Evolutionary conservation across 768 basidiomycete genomes (phyloP), one percentile per base, ranked within the genome.

Genomic region (Boletus rufocinnamomeus): DNA sequence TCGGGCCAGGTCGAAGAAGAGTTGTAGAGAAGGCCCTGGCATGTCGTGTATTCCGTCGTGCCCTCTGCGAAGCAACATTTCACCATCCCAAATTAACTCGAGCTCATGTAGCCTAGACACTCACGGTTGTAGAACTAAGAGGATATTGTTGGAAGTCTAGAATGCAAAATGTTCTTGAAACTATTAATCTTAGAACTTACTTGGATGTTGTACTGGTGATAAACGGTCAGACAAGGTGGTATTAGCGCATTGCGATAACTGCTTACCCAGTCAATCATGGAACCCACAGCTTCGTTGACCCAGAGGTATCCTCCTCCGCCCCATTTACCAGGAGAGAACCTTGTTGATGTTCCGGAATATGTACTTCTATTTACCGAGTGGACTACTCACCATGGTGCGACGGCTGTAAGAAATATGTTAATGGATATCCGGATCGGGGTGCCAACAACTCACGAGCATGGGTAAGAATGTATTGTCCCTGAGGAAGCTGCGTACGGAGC

Each of bases 1-100:
- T 71, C 57, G 2, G 80, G 80, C 70, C 70, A 82, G 6, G 63
- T 57, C 25, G 71, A 69, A 11, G 77, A 77, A 1, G 78, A 80
- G 6, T 62, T 52, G 47, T 60, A 70, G 19, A 82, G 66, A n/a
- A 82, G 71, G n/a, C 65, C 66, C 21, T 59, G 45, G 57, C 78
- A 79, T 2, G 69, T 73, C 0, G 73, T 74, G 59, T 78, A 78
- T 56, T 76, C 76, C 14, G 59, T 57, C 0, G 63, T 59, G 6
- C 75, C 76, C 69, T 78, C 76, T 76, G 61, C 28, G 2, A 25
- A 25, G 16, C 7, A 21, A 17, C 2, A n/a, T 10, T 14, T 46
- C 21, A 35, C 2, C 40, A 21, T n/a, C n/a, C n/a, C 40, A 21
- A 6, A 3, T 32, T 37, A 23, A 35, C 14, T 40, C 0, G 6